phyloP scores from a whole-genome alignment of 192 early-diverging fungal species.

The Coemansia sp. region DNA sequence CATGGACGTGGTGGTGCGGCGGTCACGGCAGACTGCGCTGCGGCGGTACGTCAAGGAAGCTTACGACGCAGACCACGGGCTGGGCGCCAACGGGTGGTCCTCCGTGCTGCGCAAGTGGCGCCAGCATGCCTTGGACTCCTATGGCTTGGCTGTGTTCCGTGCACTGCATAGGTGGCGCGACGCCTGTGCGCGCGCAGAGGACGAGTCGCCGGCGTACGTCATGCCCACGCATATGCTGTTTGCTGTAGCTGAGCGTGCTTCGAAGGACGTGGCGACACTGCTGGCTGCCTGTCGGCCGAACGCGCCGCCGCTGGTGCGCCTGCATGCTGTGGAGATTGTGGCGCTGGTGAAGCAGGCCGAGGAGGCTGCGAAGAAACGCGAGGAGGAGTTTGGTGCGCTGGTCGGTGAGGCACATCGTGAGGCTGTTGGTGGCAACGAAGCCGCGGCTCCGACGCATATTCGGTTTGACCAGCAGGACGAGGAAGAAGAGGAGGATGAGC shows the following conservation, averaged over 20 bases:
- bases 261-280: slow-evolving; percentile 63
- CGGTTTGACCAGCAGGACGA: slow-evolving; percentile 26
- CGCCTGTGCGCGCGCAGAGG: slow-evolving; percentile 83
- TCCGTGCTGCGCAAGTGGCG: slow-evolving; percentile 64
- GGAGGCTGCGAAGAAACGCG: slow-evolving; percentile 4
- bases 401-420: not conserved
- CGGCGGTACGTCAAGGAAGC: slow-evolving; percentile 73
- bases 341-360: slow-evolving; percentile 42
- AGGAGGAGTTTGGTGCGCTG: slow-evolving; percentile 1
- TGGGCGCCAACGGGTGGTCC: slow-evolving; percentile 79
- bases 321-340: slow-evolving; percentile 76
- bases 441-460: slow-evolving; percentile 23
- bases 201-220: slow-evolving; percentile 87
- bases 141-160: slow-evolving; percentile 76
- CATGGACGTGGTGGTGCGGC: no score
- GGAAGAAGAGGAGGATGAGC: not conserved
- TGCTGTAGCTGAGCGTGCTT: slow-evolving; percentile 67
- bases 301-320: slow-evolving; percentile 82
- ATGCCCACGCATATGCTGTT: slow-evolving; percentile 90
- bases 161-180: slow-evolving; percentile 94
- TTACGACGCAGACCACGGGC: slow-evolving; percentile 79
- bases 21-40: no score
- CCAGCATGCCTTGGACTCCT: slow-evolving; percentile 49
- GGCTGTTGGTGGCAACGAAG: no score
- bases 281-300: slow-evolving; percentile 72